Evolutionary conservation across 1,284 basidiomycete species (phyloP).

Genomic region (Athelia sp.): DNA sequence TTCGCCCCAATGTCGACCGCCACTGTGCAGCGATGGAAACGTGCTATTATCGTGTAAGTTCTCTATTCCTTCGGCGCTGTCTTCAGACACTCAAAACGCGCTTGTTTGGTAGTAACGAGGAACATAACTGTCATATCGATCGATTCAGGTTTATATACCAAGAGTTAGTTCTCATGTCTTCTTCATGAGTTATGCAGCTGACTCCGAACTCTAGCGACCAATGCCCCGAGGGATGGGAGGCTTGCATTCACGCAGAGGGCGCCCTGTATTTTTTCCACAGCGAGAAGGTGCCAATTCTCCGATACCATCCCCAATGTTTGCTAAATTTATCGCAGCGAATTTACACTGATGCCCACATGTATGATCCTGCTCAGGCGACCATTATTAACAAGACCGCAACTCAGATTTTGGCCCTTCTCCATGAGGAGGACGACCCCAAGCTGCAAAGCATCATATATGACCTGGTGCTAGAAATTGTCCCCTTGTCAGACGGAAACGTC

Average conservation of each 20-base stretch:
- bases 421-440: conserved; percentile 18
- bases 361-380: conserved; percentile 16
- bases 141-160: background rate
- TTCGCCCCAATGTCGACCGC: background rate
- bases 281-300: no score
- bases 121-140: background rate
- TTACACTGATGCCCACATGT: conserved; percentile 36
- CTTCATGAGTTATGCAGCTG: no score
- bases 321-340: conserved; percentile 21
- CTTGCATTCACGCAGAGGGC: conserved; percentile 31
- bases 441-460: conserved; percentile 23
- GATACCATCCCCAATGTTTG: background rate
- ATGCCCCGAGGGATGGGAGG: conserved; percentile 20
- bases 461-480: conserved; percentile 29
- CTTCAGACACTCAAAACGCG: background rate
- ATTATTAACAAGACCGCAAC: conserved; percentile 20
- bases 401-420: conserved; percentile 15
- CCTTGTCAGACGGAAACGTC: conserved; percentile 6
- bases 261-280: conserved; percentile 31
- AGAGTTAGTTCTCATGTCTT: no score
- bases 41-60: background rate
- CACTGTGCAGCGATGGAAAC: background rate
- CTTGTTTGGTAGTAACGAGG: background rate
- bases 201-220: conserved; percentile 1
- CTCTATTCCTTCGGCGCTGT: background rate